phyloP scores from a whole-genome alignment of 768 basidiomycete species.

The Boletales sp. region DNA sequence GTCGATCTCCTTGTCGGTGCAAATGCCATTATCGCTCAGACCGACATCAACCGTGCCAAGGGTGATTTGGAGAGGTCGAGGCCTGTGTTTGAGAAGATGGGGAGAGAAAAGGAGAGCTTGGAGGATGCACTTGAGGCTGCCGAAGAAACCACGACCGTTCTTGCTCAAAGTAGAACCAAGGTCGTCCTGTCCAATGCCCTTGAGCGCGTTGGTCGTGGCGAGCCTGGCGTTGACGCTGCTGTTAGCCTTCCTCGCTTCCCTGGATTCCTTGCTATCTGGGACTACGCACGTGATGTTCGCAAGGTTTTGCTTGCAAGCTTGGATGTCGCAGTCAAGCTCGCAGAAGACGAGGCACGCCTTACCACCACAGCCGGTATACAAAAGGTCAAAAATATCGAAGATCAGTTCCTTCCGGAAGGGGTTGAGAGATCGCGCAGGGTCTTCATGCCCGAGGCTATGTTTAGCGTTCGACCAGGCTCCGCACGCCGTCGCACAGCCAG shows the following conservation, averaged over 20 bases:
- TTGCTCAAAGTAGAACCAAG: constrained; percentile 52
- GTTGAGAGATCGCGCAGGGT: constrained; percentile 79
- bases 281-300: constrained; percentile 81
- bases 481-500: constrained; percentile 38
- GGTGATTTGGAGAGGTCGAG: constrained; percentile 63
- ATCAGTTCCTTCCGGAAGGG: constrained; percentile 72
- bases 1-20: constrained; percentile 82
- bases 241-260: constrained; percentile 75
- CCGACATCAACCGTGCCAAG: constrained; percentile 69
- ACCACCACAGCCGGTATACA: constrained; percentile 64
- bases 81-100: constrained; percentile 89
- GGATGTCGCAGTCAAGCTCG: constrained; percentile 72
- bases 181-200: constrained; percentile 62
- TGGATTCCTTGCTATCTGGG: constrained; percentile 78
- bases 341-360: constrained; percentile 79
- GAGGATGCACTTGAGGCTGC: constrained; percentile 75
- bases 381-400: constrained; percentile 63
- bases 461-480: constrained; percentile 50
- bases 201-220: constrained; percentile 72
- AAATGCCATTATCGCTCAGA: constrained; percentile 82
- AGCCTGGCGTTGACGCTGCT: constrained; percentile 53
- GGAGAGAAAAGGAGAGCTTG: constrained; percentile 62
- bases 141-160: constrained; percentile 71
- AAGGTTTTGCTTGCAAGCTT: constrained; percentile 72
- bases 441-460: constrained; percentile 99